These are phyloP conservation scores for Neostapfia colusana DNA, from an alignment of 176 grass and related monocot genomes.

Conservation along the genomic window DNA sequence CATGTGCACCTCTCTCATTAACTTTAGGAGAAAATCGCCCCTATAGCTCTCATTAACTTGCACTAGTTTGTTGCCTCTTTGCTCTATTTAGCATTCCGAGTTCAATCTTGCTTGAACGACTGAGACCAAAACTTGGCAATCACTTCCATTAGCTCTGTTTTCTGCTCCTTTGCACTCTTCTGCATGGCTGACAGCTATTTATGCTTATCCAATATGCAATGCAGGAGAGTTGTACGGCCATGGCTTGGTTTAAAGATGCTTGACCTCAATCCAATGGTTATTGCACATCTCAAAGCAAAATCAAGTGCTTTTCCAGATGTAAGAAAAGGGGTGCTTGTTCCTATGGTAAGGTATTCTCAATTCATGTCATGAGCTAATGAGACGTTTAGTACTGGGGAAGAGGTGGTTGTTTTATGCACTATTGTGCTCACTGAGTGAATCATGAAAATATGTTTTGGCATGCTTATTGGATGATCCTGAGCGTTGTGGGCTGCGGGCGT, in stretches of 20 bases:
- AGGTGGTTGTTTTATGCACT: neutral
- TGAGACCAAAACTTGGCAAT: no score
- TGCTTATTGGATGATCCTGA: no score
- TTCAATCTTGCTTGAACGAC: no score
- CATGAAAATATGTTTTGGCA: neutral
- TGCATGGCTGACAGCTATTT: slow-evolving; percentile 9
- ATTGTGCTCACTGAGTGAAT: neutral
- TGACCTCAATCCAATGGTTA: slow-evolving; percentile 67
- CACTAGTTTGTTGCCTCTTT: no score
- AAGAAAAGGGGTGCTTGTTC: slow-evolving; percentile 69
- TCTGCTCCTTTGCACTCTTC: neutral
- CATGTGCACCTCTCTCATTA: no score
- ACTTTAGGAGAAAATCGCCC: no score
- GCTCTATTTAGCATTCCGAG: no score
- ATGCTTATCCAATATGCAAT: slow-evolving; percentile 34
- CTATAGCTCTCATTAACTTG: no score
- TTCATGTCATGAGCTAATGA: neutral
- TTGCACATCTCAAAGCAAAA: slow-evolving; percentile 81
- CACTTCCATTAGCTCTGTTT: neutral
- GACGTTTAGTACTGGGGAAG: neutral
- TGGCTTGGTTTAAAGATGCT: slow-evolving; percentile 94
- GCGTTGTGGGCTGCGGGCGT: no score
- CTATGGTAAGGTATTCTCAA: slow-evolving; percentile 56
- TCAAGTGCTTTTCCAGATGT: slow-evolving; percentile 70
- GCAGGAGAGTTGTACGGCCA: slow-evolving; percentile 74